Conservation (phyloP, 1,139 yeast species). For the Candida pseudoviswanathii region DNA sequence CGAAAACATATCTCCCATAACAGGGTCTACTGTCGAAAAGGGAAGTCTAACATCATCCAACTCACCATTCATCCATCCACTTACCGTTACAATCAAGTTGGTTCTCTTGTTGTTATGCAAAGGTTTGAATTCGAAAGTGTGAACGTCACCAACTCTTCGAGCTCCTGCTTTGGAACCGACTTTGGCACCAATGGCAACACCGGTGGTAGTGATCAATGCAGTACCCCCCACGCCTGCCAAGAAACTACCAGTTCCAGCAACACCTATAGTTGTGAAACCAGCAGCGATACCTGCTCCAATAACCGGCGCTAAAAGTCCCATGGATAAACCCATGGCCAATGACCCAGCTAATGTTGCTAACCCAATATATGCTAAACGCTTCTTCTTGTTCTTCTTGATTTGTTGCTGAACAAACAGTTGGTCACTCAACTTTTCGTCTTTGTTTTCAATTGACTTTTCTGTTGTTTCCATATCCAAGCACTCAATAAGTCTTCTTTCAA, state of each 20-base stretch:
- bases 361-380: slow-evolving; percentile 84
- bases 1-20: slow-evolving; percentile 94
- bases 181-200: slow-evolving; percentile 86
- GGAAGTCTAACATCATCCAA: slow-evolving; percentile 96
- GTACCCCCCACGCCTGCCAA: slow-evolving; percentile 98
- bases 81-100: slow-evolving; percentile 83
- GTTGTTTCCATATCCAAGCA: slow-evolving; percentile 85
- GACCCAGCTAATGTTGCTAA: slow-evolving; percentile 98
- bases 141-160: slow-evolving; percentile 85
- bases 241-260: slow-evolving; percentile 87
- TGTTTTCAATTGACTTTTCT: slow-evolving; percentile 49
- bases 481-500: slow-evolving; percentile 88
- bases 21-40: slow-evolving; percentile 94
- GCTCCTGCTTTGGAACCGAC: slow-evolving; percentile 88
- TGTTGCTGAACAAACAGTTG: slow-evolving; percentile 68
- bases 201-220: slow-evolving; percentile 89
- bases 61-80: slow-evolving; percentile 98
- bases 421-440: slow-evolving; percentile 78
- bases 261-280: slow-evolving; percentile 92
- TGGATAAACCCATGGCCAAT: slow-evolving; percentile 88
- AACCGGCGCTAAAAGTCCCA: slow-evolving; percentile 94
- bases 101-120: slow-evolving; percentile 89
- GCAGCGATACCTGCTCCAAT: slow-evolving; percentile 99
- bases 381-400: slow-evolving; percentile 62
- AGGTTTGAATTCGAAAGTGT: slow-evolving; percentile 92